Evolutionary conservation across 2,329 filamentous ascomycete genomes (phyloP).

Genomic region (Fusarium fracticaudum): DNA sequence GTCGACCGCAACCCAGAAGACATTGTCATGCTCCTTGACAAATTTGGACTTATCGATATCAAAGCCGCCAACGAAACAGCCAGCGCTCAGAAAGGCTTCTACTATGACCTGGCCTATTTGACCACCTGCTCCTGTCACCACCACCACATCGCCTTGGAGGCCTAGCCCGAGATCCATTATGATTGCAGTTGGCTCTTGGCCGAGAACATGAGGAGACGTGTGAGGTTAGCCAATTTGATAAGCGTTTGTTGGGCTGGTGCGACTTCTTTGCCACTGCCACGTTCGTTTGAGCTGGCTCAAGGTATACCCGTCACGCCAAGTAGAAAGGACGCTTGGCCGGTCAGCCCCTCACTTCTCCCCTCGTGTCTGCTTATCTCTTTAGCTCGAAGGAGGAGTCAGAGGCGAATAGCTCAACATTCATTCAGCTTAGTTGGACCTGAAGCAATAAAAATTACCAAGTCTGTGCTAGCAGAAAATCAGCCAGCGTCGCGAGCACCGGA

Average conservation of each 20-base stretch:
- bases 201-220: no score
- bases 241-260: background rate
- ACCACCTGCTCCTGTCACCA: background rate
- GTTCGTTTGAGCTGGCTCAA: background rate
- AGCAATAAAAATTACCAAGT: no score
- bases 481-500: no score
- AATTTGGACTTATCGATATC: background rate
- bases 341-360: no score
- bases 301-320: rapidly evolving
- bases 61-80: background rate
- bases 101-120: background rate
- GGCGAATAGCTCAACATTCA: no score
- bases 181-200: no score
- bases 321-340: rapidly evolving
- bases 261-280: background rate
- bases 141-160: background rate
- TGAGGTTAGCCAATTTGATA: rapidly evolving
- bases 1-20: background rate
- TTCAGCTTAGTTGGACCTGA: no score
- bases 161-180: background rate
- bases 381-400: no score
- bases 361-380: no score
- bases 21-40: rapidly evolving
- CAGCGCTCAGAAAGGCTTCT: background rate
- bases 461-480: no score